Evolutionary conservation across 2,329 filamentous ascomycete species (phyloP).

Genomic region (Dothiorella sarmentorum): DNA sequence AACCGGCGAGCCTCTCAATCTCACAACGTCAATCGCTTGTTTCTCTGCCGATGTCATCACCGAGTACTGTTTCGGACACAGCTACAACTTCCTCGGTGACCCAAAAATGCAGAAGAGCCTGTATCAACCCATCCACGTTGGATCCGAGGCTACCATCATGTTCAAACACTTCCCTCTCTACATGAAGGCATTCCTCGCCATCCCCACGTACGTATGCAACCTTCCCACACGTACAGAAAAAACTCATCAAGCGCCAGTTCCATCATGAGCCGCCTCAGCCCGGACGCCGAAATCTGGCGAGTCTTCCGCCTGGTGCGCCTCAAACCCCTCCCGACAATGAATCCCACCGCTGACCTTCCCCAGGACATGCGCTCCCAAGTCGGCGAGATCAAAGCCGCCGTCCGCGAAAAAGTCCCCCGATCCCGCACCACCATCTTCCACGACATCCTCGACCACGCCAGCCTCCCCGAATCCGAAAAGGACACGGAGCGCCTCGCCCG

Average conservation of each 20-base stretch:
- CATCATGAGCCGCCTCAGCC: not conserved
- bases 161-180: slow-evolving; percentile 18
- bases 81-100: slow-evolving; percentile 22
- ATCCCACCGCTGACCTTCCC: too few species aligned
- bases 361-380: not conserved
- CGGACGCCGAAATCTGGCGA: not conserved
- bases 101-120: slow-evolving; percentile 5
- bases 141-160: slow-evolving; percentile 19
- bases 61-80: slow-evolving; percentile 22
- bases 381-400: slow-evolving; percentile 2
- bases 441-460: slow-evolving; percentile 14
- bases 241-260: not conserved
- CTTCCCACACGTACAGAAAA: not conserved
- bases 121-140: slow-evolving; percentile 19
- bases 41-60: slow-evolving; percentile 24
- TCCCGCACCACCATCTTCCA: slow-evolving; percentile 18
- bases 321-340: too few species aligned
- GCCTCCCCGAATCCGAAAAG: slow-evolving; percentile 18
- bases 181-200: slow-evolving; percentile 21
- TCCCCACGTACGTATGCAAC: not conserved
- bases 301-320: not conserved
- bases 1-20: slow-evolving; percentile 15
- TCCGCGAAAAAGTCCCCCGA: not conserved
- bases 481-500: slow-evolving; percentile 6
- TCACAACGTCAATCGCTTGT: slow-evolving; percentile 21